Percentiles rank a stretch among this genome's conserved stretches.
These are phyloP conservation scores for Talinum fruticosum DNA, from an alignment of 148 eudicot genomes.

Conservation along the genomic window DNA sequence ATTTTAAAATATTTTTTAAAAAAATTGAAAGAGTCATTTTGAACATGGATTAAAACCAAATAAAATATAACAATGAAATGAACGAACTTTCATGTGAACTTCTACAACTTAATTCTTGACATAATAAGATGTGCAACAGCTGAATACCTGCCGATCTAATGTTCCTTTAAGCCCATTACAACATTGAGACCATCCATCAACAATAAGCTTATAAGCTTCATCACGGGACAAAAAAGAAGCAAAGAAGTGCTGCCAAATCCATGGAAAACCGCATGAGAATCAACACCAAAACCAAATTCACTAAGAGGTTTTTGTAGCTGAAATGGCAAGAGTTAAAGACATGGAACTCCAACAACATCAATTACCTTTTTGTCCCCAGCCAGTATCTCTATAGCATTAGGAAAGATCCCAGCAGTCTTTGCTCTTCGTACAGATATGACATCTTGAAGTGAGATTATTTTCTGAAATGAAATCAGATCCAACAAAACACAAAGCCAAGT, in stretches of 20 bases:
- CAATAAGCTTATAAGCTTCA: slow-evolving; percentile 83
- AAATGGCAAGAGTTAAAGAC: slow-evolving; percentile 14
- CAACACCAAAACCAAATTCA: not conserved
- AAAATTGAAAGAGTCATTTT: not conserved
- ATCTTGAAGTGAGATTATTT: slow-evolving; percentile 73
- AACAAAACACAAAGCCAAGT: slow-evolving; percentile 8
- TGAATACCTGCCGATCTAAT: slow-evolving; percentile 49
- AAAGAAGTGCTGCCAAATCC: slow-evolving; percentile 64
- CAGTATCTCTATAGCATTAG: slow-evolving; percentile 89
- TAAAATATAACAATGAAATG: not conserved
- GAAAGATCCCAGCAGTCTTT: slow-evolving; percentile 88
- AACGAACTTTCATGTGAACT: not conserved
- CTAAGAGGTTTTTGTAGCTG: not conserved
- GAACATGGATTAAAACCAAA: not conserved
- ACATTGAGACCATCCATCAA: slow-evolving; percentile 69
- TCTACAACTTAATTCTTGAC: not conserved
- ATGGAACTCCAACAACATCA: not conserved
- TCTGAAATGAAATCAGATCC: slow-evolving; percentile 42
- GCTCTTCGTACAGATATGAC: slow-evolving; percentile 83
- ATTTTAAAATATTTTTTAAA: too few species aligned
- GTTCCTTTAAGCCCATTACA: slow-evolving; percentile 40
- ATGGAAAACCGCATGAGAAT: slow-evolving; percentile 11
- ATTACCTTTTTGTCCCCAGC: slow-evolving; percentile 75
- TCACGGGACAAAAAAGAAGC: slow-evolving; percentile 95
- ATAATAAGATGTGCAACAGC: slow-evolving; percentile 9